Conservation (phyloP, 2,329 filamentous ascomycete genomes). For the Xylaria sp. region DNA sequence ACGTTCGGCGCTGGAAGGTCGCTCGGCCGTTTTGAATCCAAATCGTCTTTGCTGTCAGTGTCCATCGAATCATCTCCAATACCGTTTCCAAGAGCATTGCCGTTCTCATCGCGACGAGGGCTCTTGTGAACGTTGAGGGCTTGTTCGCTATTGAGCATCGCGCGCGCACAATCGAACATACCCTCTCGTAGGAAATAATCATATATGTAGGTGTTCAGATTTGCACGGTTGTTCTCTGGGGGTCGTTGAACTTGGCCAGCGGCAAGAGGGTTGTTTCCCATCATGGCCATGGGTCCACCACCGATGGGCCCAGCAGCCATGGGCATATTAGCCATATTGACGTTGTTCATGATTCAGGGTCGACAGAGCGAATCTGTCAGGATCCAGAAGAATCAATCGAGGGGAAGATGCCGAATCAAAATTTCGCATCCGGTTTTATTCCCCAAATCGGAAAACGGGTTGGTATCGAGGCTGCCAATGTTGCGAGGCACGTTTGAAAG, state of each 20-base stretch:
- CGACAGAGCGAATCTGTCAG: conserved; percentile 55
- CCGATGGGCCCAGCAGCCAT: conserved; percentile 74
- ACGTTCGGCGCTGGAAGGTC: conserved; percentile 82
- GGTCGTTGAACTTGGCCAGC: conserved; percentile 49
- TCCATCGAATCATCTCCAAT: conserved; percentile 81
- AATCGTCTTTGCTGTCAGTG: conserved; percentile 81
- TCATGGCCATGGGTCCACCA: conserved; percentile 69
- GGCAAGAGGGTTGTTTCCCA: conserved; percentile 64
- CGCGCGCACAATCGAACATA: conserved; percentile 84
- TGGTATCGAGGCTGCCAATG: conserved; percentile 15
- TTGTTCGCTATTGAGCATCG: conserved; percentile 73
- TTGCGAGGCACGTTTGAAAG: conserved; percentile 9
- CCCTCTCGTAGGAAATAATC: conserved; percentile 89
- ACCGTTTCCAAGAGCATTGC: conserved; percentile 73
- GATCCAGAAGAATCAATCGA: conserved; percentile 43
- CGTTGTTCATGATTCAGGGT: conserved; percentile 66
- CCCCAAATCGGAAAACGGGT: conserved; percentile 22
- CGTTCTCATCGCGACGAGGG: conserved; percentile 74
- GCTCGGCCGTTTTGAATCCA: conserved; percentile 77
- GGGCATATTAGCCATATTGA: conserved; percentile 75
- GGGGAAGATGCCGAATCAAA: conserved; percentile 40
- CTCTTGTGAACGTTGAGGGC: conserved; percentile 74
- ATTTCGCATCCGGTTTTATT: conserved; percentile 44
- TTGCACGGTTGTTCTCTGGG: conserved; percentile 60
- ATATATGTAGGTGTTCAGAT: conserved; percentile 89